Evolutionary conservation across 2,329 filamentous ascomycete genomes (phyloP).

Genomic region (Hypocreales sp.): DNA sequence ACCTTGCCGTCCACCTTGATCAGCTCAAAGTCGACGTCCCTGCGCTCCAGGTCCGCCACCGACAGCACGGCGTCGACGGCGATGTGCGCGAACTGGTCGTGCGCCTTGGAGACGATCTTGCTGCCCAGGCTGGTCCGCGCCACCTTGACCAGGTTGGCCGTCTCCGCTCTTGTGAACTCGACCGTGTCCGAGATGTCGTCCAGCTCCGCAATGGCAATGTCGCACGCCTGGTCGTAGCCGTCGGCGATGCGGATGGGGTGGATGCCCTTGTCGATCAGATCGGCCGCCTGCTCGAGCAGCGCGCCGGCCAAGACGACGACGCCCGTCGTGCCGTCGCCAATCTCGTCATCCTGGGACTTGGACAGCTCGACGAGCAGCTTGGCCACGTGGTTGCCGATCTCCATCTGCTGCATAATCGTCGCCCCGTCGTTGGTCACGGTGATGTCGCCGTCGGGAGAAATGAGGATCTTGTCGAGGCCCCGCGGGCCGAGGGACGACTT

Average conservation of each 20-base stretch:
- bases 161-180: constrained; percentile 66
- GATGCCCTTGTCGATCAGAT: constrained; percentile 98
- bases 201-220: constrained; percentile 84
- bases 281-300: constrained; percentile 87
- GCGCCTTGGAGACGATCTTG: constrained; percentile 98
- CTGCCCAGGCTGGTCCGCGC: constrained; percentile 91
- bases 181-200: constrained; percentile 89
- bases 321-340: constrained; percentile 94
- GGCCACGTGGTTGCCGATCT: constrained; percentile 95
- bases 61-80: constrained; percentile 94
- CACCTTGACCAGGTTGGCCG: constrained; percentile 79
- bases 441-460: constrained; percentile 96
- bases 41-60: constrained; percentile 87
- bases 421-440: constrained; percentile 98
- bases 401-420: constrained; percentile 96
- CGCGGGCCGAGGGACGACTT: constrained; percentile 92
- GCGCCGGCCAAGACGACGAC: constrained; percentile 93
- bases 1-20: constrained; percentile 99
- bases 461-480: constrained; percentile 96
- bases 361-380: constrained; percentile 94
- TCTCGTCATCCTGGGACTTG: constrained; percentile 97
- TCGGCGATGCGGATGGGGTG: constrained; percentile 98
- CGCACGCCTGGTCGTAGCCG: constrained; percentile 93
- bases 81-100: constrained; percentile 96
- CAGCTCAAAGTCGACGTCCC: constrained; percentile 95